Evolutionary conservation across 495 filamentous ascomycete species (phyloP), one percentile per base, ranked within the genome.

Genomic region (Ramalina peruviana): DNA sequence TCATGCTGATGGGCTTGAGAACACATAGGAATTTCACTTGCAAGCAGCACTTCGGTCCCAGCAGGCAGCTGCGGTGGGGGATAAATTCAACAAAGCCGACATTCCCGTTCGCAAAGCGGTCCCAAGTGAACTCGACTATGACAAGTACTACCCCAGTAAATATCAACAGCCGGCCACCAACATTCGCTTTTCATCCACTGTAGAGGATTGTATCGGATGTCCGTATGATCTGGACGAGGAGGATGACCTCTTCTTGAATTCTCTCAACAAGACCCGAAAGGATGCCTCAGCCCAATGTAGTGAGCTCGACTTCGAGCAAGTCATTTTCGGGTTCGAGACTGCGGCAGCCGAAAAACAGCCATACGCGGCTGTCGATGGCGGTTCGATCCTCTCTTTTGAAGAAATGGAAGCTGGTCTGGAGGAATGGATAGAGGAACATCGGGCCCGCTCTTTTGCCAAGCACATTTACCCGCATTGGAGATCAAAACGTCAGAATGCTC

Each of bases 141-240:
- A 89, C 58, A 72, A 82, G 53, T 76, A 95, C 46, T 97, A 97
- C 62, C 78, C 85, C 30, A 78, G 75, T 44, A 66, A 69, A 40
- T 94, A 88, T 67, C 74, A 77, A 60, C 81, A 92, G 60, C 87
- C 93, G 27, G 79, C 83, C 53, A 88, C 88, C 46, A 97, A 96
- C 67, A 95, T 97, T 60, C 86, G 92, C 62, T 98, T 94, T 71
- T 95, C 90, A 50, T 88, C 90, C 51, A 98, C 92, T 3, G 93
- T 98, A 43, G 92, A 98, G 68, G 92, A 98, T 63, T 90, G 82
- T 58, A 79, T 81, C 57, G 82, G 85, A 53, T 83, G 79, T 61
- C 77, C 81, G 53, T 97, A 98, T 78, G 85, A 90, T 66, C 88
- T 96, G 86, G 86, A 79, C 15, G 80, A 82, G 53, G 86, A 93